A percentile compares a stretch with the other conserved stretches of the same genome.
phyloP scores from a whole-genome alignment of 306 rosid species.

The Prunus salicina region DNA sequence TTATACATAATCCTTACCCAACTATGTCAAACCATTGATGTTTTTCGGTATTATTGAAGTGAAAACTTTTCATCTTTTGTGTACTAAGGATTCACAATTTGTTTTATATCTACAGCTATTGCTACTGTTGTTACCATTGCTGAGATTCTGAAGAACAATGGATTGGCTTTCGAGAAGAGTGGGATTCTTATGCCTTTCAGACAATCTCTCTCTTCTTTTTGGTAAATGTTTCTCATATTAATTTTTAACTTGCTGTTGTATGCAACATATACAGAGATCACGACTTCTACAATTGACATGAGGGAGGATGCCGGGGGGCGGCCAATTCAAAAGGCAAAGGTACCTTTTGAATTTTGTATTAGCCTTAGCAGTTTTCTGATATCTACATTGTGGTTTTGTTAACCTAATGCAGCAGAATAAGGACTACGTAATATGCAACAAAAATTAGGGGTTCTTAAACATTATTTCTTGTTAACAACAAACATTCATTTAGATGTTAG shows the following conservation, averaged over 20 bases:
- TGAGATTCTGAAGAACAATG: slow-evolving; percentile 77
- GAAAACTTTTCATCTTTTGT: not conserved
- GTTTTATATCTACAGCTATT: slow-evolving; percentile 50
- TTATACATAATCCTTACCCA: not conserved
- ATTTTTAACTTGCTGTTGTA: slow-evolving; percentile 6
- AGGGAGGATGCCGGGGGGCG: slow-evolving; percentile 67
- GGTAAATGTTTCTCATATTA: not conserved
- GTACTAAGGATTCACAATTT: not conserved
- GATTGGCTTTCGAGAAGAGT: slow-evolving; percentile 80
- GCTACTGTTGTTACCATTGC: slow-evolving; percentile 78
- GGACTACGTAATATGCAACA: not conserved
- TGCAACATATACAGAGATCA: slow-evolving; percentile 42
- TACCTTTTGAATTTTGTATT: slow-evolving; percentile 5
- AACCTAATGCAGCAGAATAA: not conserved
- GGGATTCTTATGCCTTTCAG: slow-evolving; percentile 10
- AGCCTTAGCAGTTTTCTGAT: not conserved
- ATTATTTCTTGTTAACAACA: not conserved
- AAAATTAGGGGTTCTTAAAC: not conserved
- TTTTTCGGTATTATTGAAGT: not conserved
- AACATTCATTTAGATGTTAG: not conserved
- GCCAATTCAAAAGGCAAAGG: slow-evolving; percentile 81
- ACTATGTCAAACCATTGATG: not conserved
- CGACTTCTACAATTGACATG: slow-evolving; percentile 66
- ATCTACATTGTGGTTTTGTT: not conserved
- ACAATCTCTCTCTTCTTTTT: not conserved